These are phyloP conservation scores for Cutaneotrichosporon daszewskae DNA, from an alignment of 1,284 basidiomycete genomes.

Conservation along the genomic window DNA sequence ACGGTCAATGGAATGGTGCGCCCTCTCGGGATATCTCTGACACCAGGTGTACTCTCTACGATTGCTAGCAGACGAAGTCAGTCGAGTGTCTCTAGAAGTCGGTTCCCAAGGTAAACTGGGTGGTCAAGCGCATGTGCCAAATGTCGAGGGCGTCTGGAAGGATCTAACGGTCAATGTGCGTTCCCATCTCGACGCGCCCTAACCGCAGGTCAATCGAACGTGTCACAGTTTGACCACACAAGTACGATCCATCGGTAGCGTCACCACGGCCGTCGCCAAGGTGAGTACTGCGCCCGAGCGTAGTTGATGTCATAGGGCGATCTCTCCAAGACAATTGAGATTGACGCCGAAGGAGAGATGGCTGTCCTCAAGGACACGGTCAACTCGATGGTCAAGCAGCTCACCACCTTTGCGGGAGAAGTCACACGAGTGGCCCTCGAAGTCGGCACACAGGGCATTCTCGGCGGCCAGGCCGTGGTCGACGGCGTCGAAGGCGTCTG, in stretches of 20 bases:
- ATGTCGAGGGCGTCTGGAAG: slow-evolving; percentile 92
- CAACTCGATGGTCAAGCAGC: slow-evolving; percentile 75
- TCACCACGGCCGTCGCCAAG: slow-evolving; percentile 82
- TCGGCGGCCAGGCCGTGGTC: slow-evolving; percentile 87
- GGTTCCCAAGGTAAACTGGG: slow-evolving; percentile 85
- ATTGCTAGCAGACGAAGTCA: slow-evolving; percentile 89
- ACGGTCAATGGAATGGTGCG: slow-evolving; percentile 93
- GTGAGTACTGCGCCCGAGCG: no score
- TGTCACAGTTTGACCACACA: slow-evolving; percentile 88
- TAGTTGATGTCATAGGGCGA: no score
- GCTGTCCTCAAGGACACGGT: slow-evolving; percentile 64
- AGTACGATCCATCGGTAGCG: slow-evolving; percentile 84
- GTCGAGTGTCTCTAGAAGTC: slow-evolving; percentile 89
- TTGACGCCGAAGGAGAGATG: slow-evolving; percentile 86
- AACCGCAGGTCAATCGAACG: slow-evolving; percentile 76
- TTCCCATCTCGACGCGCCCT: slow-evolving; percentile 22
- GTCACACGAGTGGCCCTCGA: slow-evolving; percentile 91
- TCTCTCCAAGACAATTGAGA: slow-evolving; percentile 55
- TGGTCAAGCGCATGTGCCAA: slow-evolving; percentile 80
- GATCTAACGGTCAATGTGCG: slow-evolving; percentile 81
- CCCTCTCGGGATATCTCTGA: background rate
- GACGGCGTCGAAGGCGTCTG: slow-evolving; percentile 91
- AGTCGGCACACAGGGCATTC: slow-evolving; percentile 84
- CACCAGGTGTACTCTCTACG: slow-evolving; percentile 66
- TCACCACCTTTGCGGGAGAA: slow-evolving; percentile 87